These are phyloP conservation scores for Chlamydomonas sphaeroides DNA, from an alignment of 139 green algal genomes.

Conservation along the genomic window DNA sequence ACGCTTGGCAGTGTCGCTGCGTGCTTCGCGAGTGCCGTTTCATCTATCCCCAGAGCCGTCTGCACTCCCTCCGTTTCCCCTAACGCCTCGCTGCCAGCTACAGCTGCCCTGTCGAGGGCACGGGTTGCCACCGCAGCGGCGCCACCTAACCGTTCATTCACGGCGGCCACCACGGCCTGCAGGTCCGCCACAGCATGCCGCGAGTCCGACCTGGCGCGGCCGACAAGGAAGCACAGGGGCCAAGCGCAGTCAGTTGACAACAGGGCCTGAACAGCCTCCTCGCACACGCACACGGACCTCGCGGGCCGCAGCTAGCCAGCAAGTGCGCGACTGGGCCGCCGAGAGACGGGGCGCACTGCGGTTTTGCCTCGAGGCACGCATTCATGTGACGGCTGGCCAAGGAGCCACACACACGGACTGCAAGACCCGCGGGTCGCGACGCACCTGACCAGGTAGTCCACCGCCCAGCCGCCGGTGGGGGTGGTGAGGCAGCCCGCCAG, in stretches of 20 bases:
- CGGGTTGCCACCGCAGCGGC: no score
- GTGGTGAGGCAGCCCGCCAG: not conserved
- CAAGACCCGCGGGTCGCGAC: no score
- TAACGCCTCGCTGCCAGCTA: no score
- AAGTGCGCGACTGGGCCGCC: no score
- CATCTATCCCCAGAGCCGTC: no score
- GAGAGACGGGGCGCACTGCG: not conserved
- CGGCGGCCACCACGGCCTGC: not conserved
- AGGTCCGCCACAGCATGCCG: not conserved
- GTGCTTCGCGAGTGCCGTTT: no score
- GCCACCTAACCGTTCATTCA: no score
- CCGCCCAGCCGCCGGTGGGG: not conserved
- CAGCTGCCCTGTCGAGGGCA: no score
- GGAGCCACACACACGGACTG: not conserved
- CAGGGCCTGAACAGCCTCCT: not conserved
- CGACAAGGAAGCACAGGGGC: not conserved
- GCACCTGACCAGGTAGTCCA: slow-evolving; percentile 24
- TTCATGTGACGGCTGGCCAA: not conserved
- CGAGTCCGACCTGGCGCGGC: not conserved
- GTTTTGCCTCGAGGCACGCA: not conserved
- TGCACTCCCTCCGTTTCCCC: no score
- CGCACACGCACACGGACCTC: not conserved
- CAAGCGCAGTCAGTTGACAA: not conserved
- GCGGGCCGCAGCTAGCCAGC: not conserved
- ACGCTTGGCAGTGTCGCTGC: no score